Evolutionary conservation across 768 basidiomycete genomes (phyloP).

Genomic region (Xerocomellus chrysenteron): DNA sequence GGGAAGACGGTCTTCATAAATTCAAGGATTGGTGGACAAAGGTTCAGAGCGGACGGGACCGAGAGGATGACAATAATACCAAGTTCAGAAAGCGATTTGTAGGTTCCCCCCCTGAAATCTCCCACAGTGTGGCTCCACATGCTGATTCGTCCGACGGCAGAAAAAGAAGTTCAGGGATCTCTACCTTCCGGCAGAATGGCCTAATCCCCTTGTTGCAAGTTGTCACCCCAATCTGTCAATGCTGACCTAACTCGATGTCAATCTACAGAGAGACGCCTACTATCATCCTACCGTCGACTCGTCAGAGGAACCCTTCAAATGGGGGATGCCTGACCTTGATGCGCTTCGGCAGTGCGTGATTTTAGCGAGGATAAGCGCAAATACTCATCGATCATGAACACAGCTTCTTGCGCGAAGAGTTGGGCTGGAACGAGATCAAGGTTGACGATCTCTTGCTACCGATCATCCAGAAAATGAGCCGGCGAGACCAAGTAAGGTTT

Average conservation of each 20-base stretch:
- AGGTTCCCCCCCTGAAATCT: constrained; percentile 35
- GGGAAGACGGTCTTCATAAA: constrained; percentile 74
- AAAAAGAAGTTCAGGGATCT: constrained; percentile 88
- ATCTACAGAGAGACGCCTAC: constrained; percentile 81
- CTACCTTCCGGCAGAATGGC: constrained; percentile 83
- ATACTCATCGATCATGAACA: constrained; percentile 10
- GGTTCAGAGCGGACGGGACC: constrained; percentile 90
- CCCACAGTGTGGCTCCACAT: background rate
- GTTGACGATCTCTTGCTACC: constrained; percentile 90
- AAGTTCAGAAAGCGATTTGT: constrained; percentile 86
- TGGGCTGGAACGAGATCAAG: constrained; percentile 79
- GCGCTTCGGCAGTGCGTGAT: constrained; percentile 73
- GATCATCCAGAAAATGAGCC: constrained; percentile 86
- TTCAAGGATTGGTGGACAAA: constrained; percentile 95
- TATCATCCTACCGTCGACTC: constrained; percentile 87
- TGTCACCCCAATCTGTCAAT: constrained; percentile 8
- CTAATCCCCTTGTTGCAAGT: constrained; percentile 85
- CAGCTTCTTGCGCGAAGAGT: constrained; percentile 74
- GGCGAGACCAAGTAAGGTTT: constrained; percentile 64
- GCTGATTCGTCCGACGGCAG: constrained; percentile 41
- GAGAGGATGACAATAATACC: constrained; percentile 64
- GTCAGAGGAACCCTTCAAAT: constrained; percentile 92
- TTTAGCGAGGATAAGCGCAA: constrained; percentile 2
- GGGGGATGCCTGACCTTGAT: constrained; percentile 96
- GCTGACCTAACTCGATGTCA: background rate